phyloP scores from a whole-genome alignment of 805 yeast genomes.

The Tetrapisispora namnaoensis region DNA sequence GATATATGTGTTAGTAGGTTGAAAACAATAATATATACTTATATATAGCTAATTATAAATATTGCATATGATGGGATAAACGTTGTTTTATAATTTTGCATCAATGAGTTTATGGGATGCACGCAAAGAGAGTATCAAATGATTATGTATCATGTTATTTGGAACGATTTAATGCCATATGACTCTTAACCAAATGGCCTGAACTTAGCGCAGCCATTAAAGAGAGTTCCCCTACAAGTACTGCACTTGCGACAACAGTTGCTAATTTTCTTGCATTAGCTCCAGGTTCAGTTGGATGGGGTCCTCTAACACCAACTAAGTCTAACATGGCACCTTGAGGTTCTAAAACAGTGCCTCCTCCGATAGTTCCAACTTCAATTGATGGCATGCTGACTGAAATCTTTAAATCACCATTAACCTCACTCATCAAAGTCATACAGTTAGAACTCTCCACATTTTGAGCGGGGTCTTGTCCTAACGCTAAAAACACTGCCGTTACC shows the following conservation, averaged over 20 bases:
- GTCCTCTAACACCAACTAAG: slow-evolving; percentile 88
- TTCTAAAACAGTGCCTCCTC: slow-evolving; percentile 96
- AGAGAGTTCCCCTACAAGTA: slow-evolving; percentile 91
- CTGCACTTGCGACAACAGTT: slow-evolving; percentile 84
- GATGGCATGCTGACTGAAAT: slow-evolving; percentile 98
- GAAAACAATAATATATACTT: no score
- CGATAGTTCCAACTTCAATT: slow-evolving; percentile 97
- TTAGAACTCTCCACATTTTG: slow-evolving; percentile 96
- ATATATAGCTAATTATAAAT: no score
- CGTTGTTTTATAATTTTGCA: no score
- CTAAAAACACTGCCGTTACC: slow-evolving; percentile 88
- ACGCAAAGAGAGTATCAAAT: not conserved
- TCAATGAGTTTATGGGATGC: no score
- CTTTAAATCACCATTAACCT: slow-evolving; percentile 67
- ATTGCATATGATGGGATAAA: not conserved
- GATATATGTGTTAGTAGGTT: not conserved
- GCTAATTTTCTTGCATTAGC: slow-evolving; percentile 91
- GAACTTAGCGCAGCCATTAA: slow-evolving; percentile 94
- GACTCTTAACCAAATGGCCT: slow-evolving; percentile 95
- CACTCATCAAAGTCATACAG: slow-evolving; percentile 92
- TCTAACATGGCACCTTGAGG: slow-evolving; percentile 97
- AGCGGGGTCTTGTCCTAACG: slow-evolving; percentile 99
- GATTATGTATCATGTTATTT: slow-evolving; percentile 21
- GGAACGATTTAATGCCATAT: slow-evolving; percentile 88
- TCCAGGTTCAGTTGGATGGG: slow-evolving; percentile 90